Evolutionary conservation across 495 filamentous ascomycete genomes (phyloP), one percentile per base, ranked within the genome.

Genomic region (Tetracladium setigerum): DNA sequence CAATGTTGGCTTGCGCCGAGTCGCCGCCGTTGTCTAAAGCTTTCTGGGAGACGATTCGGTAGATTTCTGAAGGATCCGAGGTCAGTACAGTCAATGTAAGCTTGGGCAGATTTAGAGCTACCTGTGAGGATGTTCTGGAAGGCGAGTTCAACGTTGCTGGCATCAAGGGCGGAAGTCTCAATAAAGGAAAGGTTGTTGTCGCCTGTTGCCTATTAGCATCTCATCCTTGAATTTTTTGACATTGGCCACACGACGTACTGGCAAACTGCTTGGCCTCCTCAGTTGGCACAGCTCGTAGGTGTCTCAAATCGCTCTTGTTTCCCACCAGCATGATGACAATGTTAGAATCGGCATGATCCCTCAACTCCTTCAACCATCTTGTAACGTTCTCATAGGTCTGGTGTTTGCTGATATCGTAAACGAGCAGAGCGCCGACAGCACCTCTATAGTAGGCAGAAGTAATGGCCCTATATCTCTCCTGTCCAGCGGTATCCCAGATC

Each of bases 261-360:
- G 94, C 92, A 81, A 99, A 97, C 55, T 84, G 74, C 74, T 97
- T 99, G 55, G 91, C 92, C 67, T 97, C 94, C 60, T 99, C 94
- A 47, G 94, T 99, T 46, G 94, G 89, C 44, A 99, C 94, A 48
- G 94, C 94, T 63, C 94, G 79, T 65, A 99, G 74, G 71, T 99
- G 94, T 69, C 89, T 83, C 79, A 95, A 83, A 95, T 99, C 94
- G 64, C 91, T 97, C 85, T 99, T 99, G 78, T 99, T 99, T 56
- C 94, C 94, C 42, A 97, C 94, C 59, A 99, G 72, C 92, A 99
- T 97, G 67, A 99, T 99, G 50, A 99, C 94, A 52, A 99, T 99
- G 73, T 99, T 99, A 54, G 87, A 87, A 63, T 99, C 94, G 55
- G 94, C 94, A 69, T 99, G 91, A 61, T 95, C 90, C 50, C 92